Conservation (phyloP, 169 alveolate genomes). For the Cryptosporidium viatorum region DNA sequence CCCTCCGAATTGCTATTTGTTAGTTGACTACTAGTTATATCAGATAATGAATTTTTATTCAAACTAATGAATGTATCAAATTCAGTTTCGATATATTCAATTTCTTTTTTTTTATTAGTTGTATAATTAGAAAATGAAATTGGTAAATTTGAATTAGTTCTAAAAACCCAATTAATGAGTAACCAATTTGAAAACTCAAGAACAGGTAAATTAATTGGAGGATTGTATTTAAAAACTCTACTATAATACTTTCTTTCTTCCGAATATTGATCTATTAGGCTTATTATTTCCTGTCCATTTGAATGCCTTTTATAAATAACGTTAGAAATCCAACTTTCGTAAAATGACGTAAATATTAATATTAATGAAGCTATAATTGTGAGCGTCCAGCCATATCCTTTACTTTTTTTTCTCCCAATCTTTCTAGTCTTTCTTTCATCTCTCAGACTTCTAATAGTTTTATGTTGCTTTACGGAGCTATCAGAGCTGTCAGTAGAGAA, state of each 20-base stretch:
- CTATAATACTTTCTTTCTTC: constrained; percentile 9
- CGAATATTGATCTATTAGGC: background rate
- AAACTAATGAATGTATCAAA: constrained; percentile 49
- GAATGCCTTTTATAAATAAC: background rate
- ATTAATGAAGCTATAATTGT: constrained; percentile 3
- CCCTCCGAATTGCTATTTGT: background rate
- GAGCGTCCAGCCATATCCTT: constrained; percentile 51
- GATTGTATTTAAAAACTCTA: background rate
- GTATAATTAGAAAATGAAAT: background rate
- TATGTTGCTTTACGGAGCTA: background rate
- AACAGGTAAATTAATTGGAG: constrained; percentile 24
- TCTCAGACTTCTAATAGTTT: background rate
- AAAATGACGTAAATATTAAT: constrained; percentile 16
- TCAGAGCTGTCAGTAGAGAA: background rate
- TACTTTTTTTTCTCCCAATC: constrained; percentile 11
- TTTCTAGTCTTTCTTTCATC: background rate
- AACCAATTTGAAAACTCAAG: constrained; percentile 48
- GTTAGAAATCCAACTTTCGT: background rate
- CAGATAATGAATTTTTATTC: background rate
- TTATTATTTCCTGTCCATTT: background rate
- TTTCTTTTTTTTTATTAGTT: background rate
- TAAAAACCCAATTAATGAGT: constrained; percentile 20
- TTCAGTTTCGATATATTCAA: constrained; percentile 31
- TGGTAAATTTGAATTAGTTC: constrained; percentile 14
- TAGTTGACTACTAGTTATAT: background rate